Base-by-base conservation (phyloP, 805 yeast genomes). In the Kuraishia piskuri region DNA sequence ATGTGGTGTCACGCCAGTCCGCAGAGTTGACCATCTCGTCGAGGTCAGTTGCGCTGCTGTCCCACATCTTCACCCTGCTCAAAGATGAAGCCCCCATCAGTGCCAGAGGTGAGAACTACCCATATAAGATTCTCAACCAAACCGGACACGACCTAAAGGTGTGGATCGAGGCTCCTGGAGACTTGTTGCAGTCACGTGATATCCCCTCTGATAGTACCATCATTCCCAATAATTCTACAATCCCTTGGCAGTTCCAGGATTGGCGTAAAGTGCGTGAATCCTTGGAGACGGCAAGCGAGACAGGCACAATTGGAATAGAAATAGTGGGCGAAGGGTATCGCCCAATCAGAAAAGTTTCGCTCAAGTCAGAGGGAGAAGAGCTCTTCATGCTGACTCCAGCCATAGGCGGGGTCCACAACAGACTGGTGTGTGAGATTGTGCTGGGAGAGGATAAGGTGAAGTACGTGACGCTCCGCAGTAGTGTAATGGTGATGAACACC, bases 161-260 rank as follows among this genome's bases (percentile, higher is more conserved):
- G 0, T 91, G 97, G 97, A 77, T 83, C n/a, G 88, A 86, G 50
- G 74, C 69, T 9, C 17, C 40, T 8, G 40, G 40, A 31, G 40
- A 31, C 14, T 14, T 6, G 61, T 64, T 26, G 61, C 67, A 2
- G 63, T 58, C 47, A 25, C 58, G 48, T 22, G 48, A 45, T 6
- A 20, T 45, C 9, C 40, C 40, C 17, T 14, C 4, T 14, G 53
- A 51, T 26, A 58, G 58, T 12, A 72, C 76, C 0, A 44, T 60
- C 0, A 63, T 88, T 17, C 66, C 71, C 45, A 74, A 82, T 51
- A 78, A 79, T 1, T 80, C 78, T 4, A 66, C 68, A 3, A 64
- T 80, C 3, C 86, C 88, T 0, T 94, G 98, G 97, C 83, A 90
- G 46, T 95, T 95, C 71, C 96, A 91, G 61, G 97, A 92, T 63